Evolutionary conservation across 2,329 filamentous ascomycete genomes (phyloP).

Genomic region (Colletotrichum tabaci): DNA sequence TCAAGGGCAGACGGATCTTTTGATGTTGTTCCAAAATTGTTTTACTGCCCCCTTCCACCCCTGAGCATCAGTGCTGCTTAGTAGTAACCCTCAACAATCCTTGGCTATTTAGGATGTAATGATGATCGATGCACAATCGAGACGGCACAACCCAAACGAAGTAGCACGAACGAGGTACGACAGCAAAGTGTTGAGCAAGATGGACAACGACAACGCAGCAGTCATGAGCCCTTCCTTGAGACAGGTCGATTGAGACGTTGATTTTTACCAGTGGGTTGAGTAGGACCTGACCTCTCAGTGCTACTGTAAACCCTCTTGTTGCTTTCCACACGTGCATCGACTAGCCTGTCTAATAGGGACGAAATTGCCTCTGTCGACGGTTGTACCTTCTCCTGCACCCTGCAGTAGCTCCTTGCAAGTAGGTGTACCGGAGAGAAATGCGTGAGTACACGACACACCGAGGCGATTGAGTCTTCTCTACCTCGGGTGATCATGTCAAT

Average conservation of each 20-base stretch:
- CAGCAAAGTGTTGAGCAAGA: not conserved
- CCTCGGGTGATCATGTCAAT: not conserved
- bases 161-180: not conserved
- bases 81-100: not conserved
- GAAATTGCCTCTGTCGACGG: not conserved
- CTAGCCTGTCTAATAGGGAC: slow-evolving; percentile 5
- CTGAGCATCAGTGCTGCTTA: not conserved
- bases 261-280: no score
- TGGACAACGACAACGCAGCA: not conserved
- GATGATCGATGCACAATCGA: no score
- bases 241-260: not conserved
- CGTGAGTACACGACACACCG: not conserved
- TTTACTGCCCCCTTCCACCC: not conserved
- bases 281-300: not conserved
- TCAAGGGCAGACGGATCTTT: not conserved
- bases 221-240: not conserved
- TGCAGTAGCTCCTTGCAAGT: not conserved
- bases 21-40: not conserved
- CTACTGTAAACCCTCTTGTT: no score
- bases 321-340: slow-evolving; percentile 18
- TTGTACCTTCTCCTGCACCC: slow-evolving; percentile 18
- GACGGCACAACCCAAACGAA: no score
- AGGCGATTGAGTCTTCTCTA: not conserved
- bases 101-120: not conserved
- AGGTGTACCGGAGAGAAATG: no score